These are phyloP conservation scores for Calonectria pteridis DNA, from an alignment of 2,329 filamentous ascomycete genomes.

Conservation along the genomic window DNA sequence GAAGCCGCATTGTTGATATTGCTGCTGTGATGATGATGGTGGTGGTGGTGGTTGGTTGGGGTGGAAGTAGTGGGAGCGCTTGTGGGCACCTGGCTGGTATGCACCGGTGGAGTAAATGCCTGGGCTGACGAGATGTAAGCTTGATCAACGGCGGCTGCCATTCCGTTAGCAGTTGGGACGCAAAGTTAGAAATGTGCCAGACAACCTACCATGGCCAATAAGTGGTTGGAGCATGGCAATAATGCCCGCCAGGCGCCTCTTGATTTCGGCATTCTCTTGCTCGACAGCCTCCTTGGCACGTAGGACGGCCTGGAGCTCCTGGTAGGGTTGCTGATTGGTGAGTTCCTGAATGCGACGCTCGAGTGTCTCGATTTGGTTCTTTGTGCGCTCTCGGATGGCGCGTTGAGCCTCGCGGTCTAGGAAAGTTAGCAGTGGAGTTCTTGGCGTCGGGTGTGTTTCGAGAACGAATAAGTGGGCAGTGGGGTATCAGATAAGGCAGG, in stretches of 20 bases:
- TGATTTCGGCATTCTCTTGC: conserved; percentile 84
- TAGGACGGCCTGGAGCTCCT: conserved; percentile 82
- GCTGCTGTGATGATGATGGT: conserved; percentile 23
- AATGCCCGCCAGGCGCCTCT: conserved; percentile 74
- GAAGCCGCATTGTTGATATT: conserved; percentile 44
- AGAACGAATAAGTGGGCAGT: conserved; percentile 7
- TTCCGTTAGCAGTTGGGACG: conserved; percentile 13
- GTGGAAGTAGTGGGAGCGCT: conserved; percentile 19
- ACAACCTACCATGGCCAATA: conserved; percentile 51
- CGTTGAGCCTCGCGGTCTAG: conserved; percentile 87
- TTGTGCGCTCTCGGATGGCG: conserved; percentile 86
- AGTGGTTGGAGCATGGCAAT: conserved; percentile 74
- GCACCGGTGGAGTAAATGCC: conserved; percentile 40
- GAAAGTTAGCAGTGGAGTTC: conserved; percentile 31
- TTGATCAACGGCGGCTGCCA: conserved; percentile 44
- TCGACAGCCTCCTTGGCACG: conserved; percentile 82
- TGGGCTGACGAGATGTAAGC: conserved; percentile 51
- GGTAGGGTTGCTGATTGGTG: conserved; percentile 83
- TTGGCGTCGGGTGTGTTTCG: conserved; percentile 1
- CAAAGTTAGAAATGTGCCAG: background rate
- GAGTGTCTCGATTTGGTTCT: conserved; percentile 80
- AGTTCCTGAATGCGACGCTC: conserved; percentile 81
- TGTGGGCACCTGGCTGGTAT: conserved; percentile 34
- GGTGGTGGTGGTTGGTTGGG: background rate
- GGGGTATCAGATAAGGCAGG: conserved; percentile 5